phyloP scores from a whole-genome alignment of 306 rosid species.

The Aeschynomene evenia region DNA sequence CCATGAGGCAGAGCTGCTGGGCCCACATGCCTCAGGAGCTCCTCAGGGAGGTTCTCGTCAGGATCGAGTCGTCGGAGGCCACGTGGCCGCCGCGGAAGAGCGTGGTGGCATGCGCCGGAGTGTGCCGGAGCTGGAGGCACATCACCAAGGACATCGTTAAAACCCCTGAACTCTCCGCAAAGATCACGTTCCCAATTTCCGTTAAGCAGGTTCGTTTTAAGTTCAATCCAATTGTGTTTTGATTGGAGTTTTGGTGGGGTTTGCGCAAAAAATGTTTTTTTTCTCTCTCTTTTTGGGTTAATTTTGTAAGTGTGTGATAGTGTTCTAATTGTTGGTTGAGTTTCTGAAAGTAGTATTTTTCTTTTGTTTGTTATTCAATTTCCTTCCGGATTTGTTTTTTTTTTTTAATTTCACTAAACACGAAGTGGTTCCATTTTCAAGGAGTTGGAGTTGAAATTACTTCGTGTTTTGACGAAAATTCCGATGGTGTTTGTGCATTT shows the following conservation, averaged over 20 bases:
- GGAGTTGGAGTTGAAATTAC: not conserved
- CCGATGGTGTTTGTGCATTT: not conserved
- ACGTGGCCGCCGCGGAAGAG: conserved; percentile 82
- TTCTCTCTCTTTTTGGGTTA: too few relatives aligned
- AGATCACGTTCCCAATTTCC: conserved; percentile 87
- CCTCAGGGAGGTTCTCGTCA: conserved; percentile 69
- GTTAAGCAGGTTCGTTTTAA: conserved; percentile 67
- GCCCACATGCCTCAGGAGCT: conserved; percentile 95
- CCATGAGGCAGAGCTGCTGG: conserved; percentile 77
- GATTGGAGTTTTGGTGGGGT: not conserved
- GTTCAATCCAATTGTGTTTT: not conserved
- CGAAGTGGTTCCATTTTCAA: too few relatives aligned
- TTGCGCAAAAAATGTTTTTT: not conserved
- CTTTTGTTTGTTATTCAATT: too few relatives aligned
- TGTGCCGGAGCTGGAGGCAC: conserved; percentile 87
- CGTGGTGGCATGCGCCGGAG: conserved; percentile 94
- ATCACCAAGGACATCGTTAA: conserved; percentile 80
- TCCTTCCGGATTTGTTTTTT: too few relatives aligned
- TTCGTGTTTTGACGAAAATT: not conserved
- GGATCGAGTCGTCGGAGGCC: conserved; percentile 75
- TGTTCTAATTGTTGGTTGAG: too few relatives aligned
- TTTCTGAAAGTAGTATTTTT: too few relatives aligned
- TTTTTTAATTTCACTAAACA: too few relatives aligned
- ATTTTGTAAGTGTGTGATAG: not conserved
- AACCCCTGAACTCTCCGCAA: conserved; percentile 65